These are phyloP conservation scores for Aspergillus conjunctus DNA, from an alignment of 495 filamentous ascomycete genomes.

Conservation along the genomic window DNA sequence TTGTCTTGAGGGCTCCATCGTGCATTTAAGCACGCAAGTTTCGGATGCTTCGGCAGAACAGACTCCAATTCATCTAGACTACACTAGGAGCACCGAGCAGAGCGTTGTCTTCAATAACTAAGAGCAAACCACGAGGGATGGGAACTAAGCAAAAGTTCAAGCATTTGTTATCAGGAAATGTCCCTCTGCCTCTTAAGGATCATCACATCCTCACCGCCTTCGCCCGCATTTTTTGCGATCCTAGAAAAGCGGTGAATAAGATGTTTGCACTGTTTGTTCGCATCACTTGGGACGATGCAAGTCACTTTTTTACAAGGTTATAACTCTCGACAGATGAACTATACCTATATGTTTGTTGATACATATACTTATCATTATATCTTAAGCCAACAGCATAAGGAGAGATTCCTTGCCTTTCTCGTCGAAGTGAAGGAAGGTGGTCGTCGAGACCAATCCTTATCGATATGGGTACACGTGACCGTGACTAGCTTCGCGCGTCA, in stretches of 20 bases:
- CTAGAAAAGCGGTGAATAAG: slow-evolving; percentile 26
- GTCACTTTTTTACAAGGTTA: not conserved
- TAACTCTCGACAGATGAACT: not conserved
- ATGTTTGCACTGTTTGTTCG: slow-evolving; percentile 9
- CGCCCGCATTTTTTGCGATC: slow-evolving; percentile 30
- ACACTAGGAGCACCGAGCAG: not conserved
- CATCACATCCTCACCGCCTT: slow-evolving; percentile 19
- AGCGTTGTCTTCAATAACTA: not conserved
- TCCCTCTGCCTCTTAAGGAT: not conserved
- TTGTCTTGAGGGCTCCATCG: slow-evolving; percentile 44
- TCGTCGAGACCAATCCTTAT: slow-evolving; percentile 4
- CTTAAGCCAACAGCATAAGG: not conserved
- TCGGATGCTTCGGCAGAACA: slow-evolving; percentile 2
- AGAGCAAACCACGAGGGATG: not conserved
- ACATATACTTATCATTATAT: too few species aligned
- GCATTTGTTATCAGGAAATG: not conserved
- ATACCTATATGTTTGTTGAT: too few species aligned
- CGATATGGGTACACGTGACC: slow-evolving; percentile 34
- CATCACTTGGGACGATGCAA: not conserved
- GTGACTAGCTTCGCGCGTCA: slow-evolving; percentile 40
- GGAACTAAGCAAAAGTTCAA: not conserved
- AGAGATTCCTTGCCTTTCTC: not conserved
- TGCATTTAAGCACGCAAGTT: slow-evolving; percentile 8
- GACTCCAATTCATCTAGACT: slow-evolving; percentile 2
- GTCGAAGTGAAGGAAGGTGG: not conserved